phyloP scores from a whole-genome alignment of 164 flowering plant genomes.

The Liriodendron chinense region DNA sequence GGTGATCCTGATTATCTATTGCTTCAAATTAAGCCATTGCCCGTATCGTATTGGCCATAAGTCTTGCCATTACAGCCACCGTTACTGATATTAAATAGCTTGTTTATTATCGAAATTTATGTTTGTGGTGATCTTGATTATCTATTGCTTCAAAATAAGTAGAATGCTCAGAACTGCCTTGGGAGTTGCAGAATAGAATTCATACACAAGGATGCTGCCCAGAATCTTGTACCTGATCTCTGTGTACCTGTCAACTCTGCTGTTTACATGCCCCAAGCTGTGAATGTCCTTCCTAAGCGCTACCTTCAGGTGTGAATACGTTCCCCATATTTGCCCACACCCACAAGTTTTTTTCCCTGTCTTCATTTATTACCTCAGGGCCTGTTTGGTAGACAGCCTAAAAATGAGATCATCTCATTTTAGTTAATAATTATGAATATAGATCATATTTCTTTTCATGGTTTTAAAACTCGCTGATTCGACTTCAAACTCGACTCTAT shows the following conservation, averaged over 20 bases:
- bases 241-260: conserved; percentile 63
- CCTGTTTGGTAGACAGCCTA: not conserved
- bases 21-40: too few relatives aligned
- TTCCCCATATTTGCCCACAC: not conserved
- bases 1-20: too few relatives aligned
- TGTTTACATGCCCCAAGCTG: conserved; percentile 89
- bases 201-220: conserved; percentile 49
- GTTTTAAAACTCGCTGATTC: too few relatives aligned
- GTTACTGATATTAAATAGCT: too few relatives aligned
- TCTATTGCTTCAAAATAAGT: conserved; percentile 19
- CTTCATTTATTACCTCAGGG: not conserved
- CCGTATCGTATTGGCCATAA: too few relatives aligned
- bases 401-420: not conserved
- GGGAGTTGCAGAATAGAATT: conserved; percentile 69
- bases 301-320: conserved; percentile 66
- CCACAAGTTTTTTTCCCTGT: not conserved
- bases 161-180: conserved; percentile 83
- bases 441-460: too few relatives aligned
- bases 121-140: conserved; percentile 11
- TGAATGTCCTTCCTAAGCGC: conserved; percentile 67
- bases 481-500: too few relatives aligned
- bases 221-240: conserved; percentile 57
- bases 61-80: too few relatives aligned
- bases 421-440: not conserved
- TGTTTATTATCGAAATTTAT: too few relatives aligned